Evolutionary conservation across 345 rosid species (phyloP).

Genomic region (Linum tenue): DNA sequence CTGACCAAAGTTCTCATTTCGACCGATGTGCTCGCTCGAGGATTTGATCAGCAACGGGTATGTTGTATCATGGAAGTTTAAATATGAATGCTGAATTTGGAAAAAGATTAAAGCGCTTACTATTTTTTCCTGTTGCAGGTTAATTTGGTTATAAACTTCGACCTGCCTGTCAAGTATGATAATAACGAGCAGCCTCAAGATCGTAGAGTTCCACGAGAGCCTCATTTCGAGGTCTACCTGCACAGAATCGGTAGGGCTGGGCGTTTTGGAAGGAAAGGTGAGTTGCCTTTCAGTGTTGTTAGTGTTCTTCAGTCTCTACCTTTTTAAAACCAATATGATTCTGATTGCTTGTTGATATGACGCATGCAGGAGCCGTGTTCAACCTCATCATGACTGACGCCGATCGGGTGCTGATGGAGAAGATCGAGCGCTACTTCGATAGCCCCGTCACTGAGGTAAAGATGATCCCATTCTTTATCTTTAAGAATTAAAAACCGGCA

Average conservation of each 20-base stretch:
- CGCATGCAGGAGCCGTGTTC: slow-evolving; percentile 70
- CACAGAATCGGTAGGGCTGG: slow-evolving; percentile 98
- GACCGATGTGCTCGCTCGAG: slow-evolving; percentile 83
- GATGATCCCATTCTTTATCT: not conserved
- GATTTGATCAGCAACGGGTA: slow-evolving; percentile 91
- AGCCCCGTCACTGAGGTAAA: slow-evolving; percentile 44
- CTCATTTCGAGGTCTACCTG: slow-evolving; percentile 83
- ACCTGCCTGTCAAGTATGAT: slow-evolving; percentile 59
- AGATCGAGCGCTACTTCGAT: slow-evolving; percentile 62
- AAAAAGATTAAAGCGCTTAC: not conserved
- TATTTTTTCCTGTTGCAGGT: slow-evolving; percentile 32
- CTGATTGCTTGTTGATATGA: slow-evolving; percentile 5
- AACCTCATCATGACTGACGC: slow-evolving; percentile 44
- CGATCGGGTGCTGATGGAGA: slow-evolving; percentile 50
- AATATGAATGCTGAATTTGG: not conserved
- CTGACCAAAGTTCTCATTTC: slow-evolving; percentile 82
- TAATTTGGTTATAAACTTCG: slow-evolving; percentile 77
- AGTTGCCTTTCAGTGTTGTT: not conserved
- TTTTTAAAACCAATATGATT: not conserved
- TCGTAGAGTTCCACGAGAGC: slow-evolving; percentile 29
- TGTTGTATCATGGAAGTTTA: not conserved
- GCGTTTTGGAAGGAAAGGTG: slow-evolving; percentile 89
- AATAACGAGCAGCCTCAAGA: not conserved
- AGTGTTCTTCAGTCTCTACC: not conserved
- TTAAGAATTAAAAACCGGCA: not conserved